Evolutionary conservation across 257 asterid species (phyloP).

Genomic region (Nicotiana tomentosiformis): DNA sequence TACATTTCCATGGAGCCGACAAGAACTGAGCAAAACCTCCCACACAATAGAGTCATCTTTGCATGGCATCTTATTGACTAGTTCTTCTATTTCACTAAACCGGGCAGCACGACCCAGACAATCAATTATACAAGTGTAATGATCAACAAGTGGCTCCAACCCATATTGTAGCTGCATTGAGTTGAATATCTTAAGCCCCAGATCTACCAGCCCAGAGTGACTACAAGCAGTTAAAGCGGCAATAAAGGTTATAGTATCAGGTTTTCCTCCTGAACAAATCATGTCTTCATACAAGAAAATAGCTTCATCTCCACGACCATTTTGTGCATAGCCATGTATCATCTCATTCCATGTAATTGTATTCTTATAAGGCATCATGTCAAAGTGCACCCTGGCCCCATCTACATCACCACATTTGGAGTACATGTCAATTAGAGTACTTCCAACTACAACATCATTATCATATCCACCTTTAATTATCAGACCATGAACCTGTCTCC

Average conservation of each 20-base stretch:
- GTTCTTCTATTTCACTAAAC: conserved; percentile 16
- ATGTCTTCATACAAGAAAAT: conserved; percentile 13
- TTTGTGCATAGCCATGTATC: conserved; percentile 24
- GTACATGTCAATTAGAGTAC: conserved; percentile 27
- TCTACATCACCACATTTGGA: conserved; percentile 22
- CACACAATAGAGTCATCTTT: conserved; percentile 19
- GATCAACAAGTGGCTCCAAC: conserved; percentile 19
- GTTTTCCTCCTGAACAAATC: conserved; percentile 18
- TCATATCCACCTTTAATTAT: conserved; percentile 7
- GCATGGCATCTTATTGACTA: conserved; percentile 20
- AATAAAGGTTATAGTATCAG: conserved; percentile 17
- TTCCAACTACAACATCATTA: conserved; percentile 23
- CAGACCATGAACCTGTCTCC: conserved; percentile 20
- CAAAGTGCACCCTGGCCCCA: conserved; percentile 12
- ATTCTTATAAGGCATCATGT: conserved; percentile 18
- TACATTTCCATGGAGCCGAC: conserved; percentile 21
- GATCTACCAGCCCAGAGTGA: conserved; percentile 21
- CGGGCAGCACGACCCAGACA: conserved; percentile 25
- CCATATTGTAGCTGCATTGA: conserved; percentile 18
- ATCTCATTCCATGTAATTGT: conserved; percentile 22
- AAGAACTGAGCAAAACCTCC: conserved; percentile 26
- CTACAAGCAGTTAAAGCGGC: conserved; percentile 24
- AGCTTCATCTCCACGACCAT: conserved; percentile 21
- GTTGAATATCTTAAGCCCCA: conserved; percentile 15
- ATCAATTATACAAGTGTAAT: conserved; percentile 25